A percentile compares a stretch with the other conserved stretches of the same genome.
These are phyloP conservation scores for Russula sp. DNA, from an alignment of 768 basidiomycete genomes.

Conservation along the genomic window DNA sequence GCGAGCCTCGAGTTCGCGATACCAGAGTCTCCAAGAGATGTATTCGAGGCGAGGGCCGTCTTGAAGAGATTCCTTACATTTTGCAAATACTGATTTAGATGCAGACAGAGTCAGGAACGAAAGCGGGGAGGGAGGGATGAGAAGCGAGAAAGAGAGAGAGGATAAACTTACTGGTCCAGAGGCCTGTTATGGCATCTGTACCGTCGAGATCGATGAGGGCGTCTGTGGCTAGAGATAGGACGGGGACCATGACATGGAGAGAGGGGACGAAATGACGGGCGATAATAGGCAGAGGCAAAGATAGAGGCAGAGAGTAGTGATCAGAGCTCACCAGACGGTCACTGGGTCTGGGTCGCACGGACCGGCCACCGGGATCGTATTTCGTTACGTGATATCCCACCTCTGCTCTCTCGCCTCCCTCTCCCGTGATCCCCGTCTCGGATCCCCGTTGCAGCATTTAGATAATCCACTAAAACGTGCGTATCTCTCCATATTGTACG, in stretches of 20 bases:
- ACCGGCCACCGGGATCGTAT: not conserved
- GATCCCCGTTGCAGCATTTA: too few species aligned
- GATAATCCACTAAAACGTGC: not conserved
- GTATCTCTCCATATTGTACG: too few species aligned
- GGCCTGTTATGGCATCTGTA: constrained; percentile 58
- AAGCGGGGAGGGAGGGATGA: constrained; percentile 6
- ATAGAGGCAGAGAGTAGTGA: not conserved
- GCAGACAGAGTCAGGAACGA: constrained; percentile 5
- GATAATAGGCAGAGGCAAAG: too few species aligned
- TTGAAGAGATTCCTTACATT: constrained; percentile 74
- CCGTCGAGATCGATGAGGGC: constrained; percentile 67
- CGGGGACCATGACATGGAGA: constrained; percentile 45
- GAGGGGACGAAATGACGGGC: not conserved
- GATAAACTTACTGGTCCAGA: constrained; percentile 62
- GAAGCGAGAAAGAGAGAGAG: constrained; percentile 6
- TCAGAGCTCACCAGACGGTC: not conserved
- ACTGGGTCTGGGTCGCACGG: not conserved
- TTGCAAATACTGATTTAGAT: constrained; percentile 63
- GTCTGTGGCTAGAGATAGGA: constrained; percentile 64
- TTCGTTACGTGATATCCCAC: not conserved
- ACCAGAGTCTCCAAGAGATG: constrained; percentile 84
- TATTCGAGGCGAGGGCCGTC: constrained; percentile 85
- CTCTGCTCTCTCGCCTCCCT: not conserved
- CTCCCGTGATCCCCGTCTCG: not conserved
- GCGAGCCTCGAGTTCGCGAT: constrained; percentile 53